Evolutionary conservation across 495 filamentous ascomycete genomes (phyloP), one percentile per base, ranked within the genome.

Genomic region (Pyronema domesticum): DNA sequence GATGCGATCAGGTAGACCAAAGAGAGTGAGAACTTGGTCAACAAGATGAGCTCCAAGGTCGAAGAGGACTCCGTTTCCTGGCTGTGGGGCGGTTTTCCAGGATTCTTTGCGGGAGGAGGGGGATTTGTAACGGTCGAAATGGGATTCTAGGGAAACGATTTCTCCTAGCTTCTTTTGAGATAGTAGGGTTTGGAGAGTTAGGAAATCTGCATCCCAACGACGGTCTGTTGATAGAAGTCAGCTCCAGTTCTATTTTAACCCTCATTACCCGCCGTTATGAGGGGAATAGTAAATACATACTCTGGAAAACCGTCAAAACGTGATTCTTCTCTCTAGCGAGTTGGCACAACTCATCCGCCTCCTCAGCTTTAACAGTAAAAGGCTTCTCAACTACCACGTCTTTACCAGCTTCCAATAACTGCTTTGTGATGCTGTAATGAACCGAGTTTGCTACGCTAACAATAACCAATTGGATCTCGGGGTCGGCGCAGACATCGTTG

Each of bases 321-420:
- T 73, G 78, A 40, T 76, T 72, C 46, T 74, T 70, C 60, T 78
- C 72, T 56, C 76, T 69, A 1, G 89, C 79, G 10, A 91, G 68
- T 4, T 66, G 69, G 49, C 83, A 72, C 2, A 95, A 76, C 58
- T 80, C 72, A 39, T 80, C 71, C 8, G 86, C 85, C 69, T 95
- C 81, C 51, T 73, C 67, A 13, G 74, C 70, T 4, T 80, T 84
- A 9, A 83, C 79, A 7, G 84, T 81, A 67, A 94, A 89, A 0
- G 89, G 89, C 69, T 95, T 95, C 69, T 95, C 89, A 40, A 86
- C 80, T 23, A 94, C 73, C 18, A 93, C 83, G 66, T 94, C 78
- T 68, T 94, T 94, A 47, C 84, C 82, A 13, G 74, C 72, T 60
- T 80, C 74, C 13, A 95, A 71, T 2, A 85, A 81, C 37, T 77